Percentiles rank a stretch among this genome's conserved stretches.
Conservation (phyloP, 768 basidiomycete species). For the Mycena rebaudengoi region DNA sequence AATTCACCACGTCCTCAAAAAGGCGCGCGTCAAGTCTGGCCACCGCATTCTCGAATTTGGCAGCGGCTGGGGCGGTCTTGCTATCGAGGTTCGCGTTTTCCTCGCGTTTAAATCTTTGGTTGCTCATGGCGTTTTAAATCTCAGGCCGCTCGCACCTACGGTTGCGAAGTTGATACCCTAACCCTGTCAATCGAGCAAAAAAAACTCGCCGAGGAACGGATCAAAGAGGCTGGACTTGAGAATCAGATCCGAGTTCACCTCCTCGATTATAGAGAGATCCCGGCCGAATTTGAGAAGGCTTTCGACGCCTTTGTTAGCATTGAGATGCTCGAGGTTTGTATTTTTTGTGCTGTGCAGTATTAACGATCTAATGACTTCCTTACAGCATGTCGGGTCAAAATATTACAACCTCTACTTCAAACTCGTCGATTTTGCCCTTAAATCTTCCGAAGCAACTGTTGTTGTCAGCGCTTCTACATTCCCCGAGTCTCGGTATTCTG, state of each 20-base stretch:
- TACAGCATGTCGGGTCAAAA: slow-evolving; percentile 60
- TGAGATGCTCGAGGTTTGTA: slow-evolving; percentile 80
- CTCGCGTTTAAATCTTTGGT: neutral
- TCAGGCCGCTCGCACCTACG: slow-evolving; percentile 73
- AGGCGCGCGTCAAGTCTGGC: slow-evolving; percentile 80
- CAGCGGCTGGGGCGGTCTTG: slow-evolving; percentile 92
- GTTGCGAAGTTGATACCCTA: slow-evolving; percentile 89
- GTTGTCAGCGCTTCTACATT: slow-evolving; percentile 77
- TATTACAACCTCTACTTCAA: slow-evolving; percentile 78
- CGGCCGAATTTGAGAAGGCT: slow-evolving; percentile 80
- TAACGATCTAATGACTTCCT: slow-evolving; percentile 48
- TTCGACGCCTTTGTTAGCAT: slow-evolving; percentile 83
- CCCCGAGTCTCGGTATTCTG: slow-evolving; percentile 72
- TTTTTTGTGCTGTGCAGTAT: slow-evolving; percentile 39
- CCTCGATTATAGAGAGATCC: slow-evolving; percentile 90
- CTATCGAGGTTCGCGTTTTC: slow-evolving; percentile 72
- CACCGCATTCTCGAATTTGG: slow-evolving; percentile 91
- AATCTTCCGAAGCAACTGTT: slow-evolving; percentile 69
- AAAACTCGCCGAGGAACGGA: slow-evolving; percentile 83
- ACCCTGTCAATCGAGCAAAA: slow-evolving; percentile 92
- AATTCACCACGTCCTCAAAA: slow-evolving; percentile 80
- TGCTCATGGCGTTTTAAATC: neutral
- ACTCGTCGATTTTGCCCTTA: slow-evolving; percentile 81
- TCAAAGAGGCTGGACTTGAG: slow-evolving; percentile 74
- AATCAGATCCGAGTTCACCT: slow-evolving; percentile 84